Evolutionary conservation across 164 flowering plant species (phyloP), one percentile per base, ranked within the genome.

Genomic region (Macadamia integrifolia): DNA sequence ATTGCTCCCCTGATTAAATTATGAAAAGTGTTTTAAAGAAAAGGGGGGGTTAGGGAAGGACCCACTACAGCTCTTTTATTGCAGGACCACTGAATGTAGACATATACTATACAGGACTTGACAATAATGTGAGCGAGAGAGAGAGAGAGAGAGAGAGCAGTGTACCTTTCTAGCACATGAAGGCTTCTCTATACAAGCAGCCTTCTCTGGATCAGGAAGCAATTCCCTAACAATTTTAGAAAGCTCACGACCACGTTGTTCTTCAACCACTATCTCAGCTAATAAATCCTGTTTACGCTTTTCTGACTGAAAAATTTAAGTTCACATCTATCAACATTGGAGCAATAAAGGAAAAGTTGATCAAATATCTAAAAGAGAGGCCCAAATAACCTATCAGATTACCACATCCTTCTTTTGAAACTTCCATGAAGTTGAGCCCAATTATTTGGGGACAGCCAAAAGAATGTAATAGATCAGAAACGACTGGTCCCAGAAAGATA

Each of bases 231-330:
- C 87, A 74, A 86, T 85, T 78, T 81, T 80, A 62, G 88, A 81
- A 52, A 89, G 78, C 65, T 88, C 93, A 55, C 55, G 80, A 31
- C 87, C 86, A 50, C 78, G 85, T 70, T 87, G 87, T 76, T 88
- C 93, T 79, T 91, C 93, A 76, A 76, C 60, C 61, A 83, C 71
- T 31, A 88, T 78, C 72, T 90, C 91, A 61, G 86, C 86, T 44
- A 85, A 71, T 11, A 86, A 79, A 66, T 89, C 90, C 65, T 86
- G 84, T 73, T 83, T 89, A 50, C 88, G 88, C 86, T 85, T 87
- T 77, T 84, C 96, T 58, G 88, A 85, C 97, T 88, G 79, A 46
- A 58, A 62, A 12, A 65, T 58, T 28, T 10, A 12, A 64, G 55
- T 40, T 64, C 14, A 23, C 55, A 63, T 49, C 57, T 11, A 63